Evolutionary conservation across 352 stramenopile genomes (phyloP).

Genomic region (Phytophthora brassicae): DNA sequence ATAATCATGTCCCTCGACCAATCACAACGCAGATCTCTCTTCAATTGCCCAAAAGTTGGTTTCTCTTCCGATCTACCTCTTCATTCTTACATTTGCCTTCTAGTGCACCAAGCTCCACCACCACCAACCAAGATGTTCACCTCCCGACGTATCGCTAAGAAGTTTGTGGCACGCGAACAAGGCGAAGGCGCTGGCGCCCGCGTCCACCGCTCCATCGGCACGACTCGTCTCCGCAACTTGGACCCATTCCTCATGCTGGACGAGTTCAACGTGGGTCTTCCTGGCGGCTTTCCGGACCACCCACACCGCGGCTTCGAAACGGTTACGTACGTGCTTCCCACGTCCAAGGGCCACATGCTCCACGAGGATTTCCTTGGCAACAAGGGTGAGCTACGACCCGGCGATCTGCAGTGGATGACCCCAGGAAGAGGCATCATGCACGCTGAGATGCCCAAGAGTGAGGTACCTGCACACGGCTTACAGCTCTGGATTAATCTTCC

Average conservation of each 20-base stretch:
- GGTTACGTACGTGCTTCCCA: conserved; percentile 84
- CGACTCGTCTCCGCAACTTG: conserved; percentile 30
- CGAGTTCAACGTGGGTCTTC: conserved; percentile 44
- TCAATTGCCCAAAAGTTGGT: conserved; percentile 4
- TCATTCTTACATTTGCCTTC: conserved; percentile 20
- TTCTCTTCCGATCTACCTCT: background rate
- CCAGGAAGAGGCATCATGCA: conserved; percentile 51
- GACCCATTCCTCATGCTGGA: conserved; percentile 61
- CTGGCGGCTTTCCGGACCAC: conserved; percentile 88
- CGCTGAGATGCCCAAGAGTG: conserved; percentile 46
- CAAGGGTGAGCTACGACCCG: conserved; percentile 41
- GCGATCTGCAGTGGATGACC: conserved; percentile 63
- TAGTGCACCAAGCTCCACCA: background rate
- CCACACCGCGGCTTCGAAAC: conserved; percentile 91
- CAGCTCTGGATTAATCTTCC: conserved; percentile 65
- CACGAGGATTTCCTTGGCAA: conserved; percentile 83
- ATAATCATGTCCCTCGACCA: conserved; percentile 11
- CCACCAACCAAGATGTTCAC: conserved; percentile 33
- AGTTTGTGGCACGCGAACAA: conserved; percentile 39
- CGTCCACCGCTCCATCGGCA: conserved; percentile 44
- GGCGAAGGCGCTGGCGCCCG: conserved; percentile 38
- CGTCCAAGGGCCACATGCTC: conserved; percentile 70
- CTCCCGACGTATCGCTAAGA: conserved; percentile 26
- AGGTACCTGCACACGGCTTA: conserved; percentile 36
- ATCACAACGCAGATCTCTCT: conserved; percentile 4